Conservation (phyloP, 495 filamentous ascomycete genomes). For the Aspergillus sclerotiicarbonarius region DNA sequence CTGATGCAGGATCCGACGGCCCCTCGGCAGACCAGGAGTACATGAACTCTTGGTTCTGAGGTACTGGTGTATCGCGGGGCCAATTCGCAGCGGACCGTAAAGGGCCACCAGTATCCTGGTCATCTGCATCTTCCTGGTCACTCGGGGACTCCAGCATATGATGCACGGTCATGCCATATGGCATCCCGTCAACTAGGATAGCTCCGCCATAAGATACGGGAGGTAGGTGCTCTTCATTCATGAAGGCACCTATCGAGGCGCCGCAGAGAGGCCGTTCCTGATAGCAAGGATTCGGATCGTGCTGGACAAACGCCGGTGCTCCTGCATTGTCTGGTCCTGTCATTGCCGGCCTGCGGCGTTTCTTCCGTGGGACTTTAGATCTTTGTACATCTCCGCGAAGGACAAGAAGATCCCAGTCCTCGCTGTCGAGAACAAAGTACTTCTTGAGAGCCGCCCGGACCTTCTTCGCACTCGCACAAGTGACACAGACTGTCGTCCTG, state of each 20-base stretch:
- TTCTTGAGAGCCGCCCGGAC: slow-evolving; percentile 70
- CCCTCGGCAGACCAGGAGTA: slow-evolving; percentile 35
- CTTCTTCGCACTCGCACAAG: slow-evolving; percentile 69
- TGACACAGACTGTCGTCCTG: slow-evolving; percentile 71
- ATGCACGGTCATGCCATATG: slow-evolving; percentile 92
- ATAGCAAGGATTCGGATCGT: slow-evolving; percentile 48
- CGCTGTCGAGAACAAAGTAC: slow-evolving; percentile 64
- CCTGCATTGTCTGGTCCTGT: slow-evolving; percentile 30
- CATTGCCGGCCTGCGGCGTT: slow-evolving; percentile 43
- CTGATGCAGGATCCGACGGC: slow-evolving; percentile 24
- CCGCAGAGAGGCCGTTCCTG: slow-evolving; percentile 78
- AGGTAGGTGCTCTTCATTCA: slow-evolving; percentile 77
- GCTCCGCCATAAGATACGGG: slow-evolving; percentile 89
- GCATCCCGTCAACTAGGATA: slow-evolving; percentile 75
- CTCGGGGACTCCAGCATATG: slow-evolving; percentile 89
- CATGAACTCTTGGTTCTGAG: slow-evolving; percentile 26
- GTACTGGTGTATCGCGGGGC: slow-evolving; percentile 17
- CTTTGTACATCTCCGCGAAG: slow-evolving; percentile 66
- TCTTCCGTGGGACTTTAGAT: slow-evolving; percentile 56
- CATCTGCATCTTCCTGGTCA: slow-evolving; percentile 48
- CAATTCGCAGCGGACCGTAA: slow-evolving; percentile 38
- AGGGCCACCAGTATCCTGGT: slow-evolving; percentile 30
- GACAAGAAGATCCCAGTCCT: slow-evolving; percentile 56
- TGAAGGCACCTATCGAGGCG: slow-evolving; percentile 89
- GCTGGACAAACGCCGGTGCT: slow-evolving; percentile 31